Percentiles rank a stretch among this genome's conserved stretches.
phyloP scores from a whole-genome alignment of 2,329 filamentous ascomycete genomes.

The Xylogone sp. region DNA sequence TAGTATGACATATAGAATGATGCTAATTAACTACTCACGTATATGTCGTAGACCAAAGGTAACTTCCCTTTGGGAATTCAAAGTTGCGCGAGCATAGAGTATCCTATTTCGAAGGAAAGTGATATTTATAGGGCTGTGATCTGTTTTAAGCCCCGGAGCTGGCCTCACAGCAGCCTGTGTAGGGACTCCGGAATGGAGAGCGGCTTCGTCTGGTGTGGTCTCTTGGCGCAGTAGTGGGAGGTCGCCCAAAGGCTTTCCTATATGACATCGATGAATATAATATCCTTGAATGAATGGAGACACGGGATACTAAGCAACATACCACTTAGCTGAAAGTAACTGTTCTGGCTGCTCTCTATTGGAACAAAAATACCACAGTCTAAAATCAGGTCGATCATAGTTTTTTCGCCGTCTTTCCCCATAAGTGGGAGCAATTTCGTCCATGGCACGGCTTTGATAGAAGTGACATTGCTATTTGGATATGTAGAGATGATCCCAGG shows the following conservation, averaged over 20 bases:
- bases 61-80: conserved; percentile 65
- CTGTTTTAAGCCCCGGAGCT: not conserved
- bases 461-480: conserved; percentile 66
- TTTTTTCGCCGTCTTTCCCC: conserved; percentile 68
- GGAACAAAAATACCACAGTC: conserved; percentile 73
- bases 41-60: conserved; percentile 76
- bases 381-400: conserved; percentile 74
- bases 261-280: not conserved
- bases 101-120: conserved; percentile 77
- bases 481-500: conserved; percentile 62
- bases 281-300: not conserved
- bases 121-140: conserved; percentile 52
- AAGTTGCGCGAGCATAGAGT: conserved; percentile 73
- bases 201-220: not conserved
- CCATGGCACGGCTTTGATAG: conserved; percentile 71
- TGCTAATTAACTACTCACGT: conserved; percentile 51
- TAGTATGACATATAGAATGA: conserved; percentile 17
- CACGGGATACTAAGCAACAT: conserved; percentile 21
- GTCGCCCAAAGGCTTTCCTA: conserved; percentile 25
- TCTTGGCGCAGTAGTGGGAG: conserved; percentile 9
- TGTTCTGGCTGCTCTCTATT: conserved; percentile 55
- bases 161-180: not conserved
- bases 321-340: conserved; percentile 79
- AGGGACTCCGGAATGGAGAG: not conserved
- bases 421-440: conserved; percentile 68